phyloP scores from a whole-genome alignment of 1,284 basidiomycete species.

The Cystobasidiaceae sp. region DNA sequence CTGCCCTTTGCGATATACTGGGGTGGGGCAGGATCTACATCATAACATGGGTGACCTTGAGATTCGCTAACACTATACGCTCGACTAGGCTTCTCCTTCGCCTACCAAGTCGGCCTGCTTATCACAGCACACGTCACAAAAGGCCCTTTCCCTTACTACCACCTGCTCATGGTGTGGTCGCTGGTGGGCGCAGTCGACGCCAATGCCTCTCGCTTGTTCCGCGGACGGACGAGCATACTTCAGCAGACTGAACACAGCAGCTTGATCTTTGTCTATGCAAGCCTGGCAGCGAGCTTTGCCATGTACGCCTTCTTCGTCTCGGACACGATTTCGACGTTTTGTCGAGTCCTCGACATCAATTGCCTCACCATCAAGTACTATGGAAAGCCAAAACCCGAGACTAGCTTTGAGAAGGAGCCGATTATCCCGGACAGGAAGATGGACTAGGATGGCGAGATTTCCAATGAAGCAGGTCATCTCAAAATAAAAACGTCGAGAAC shows the following conservation, averaged over 20 bases:
- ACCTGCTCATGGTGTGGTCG: conserved; percentile 79
- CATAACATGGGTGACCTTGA: conserved; percentile 57
- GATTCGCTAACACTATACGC: conserved; percentile 8
- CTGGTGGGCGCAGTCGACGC: conserved; percentile 74
- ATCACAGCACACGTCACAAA: conserved; percentile 90
- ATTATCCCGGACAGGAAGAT: conserved; percentile 14
- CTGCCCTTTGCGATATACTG: conserved; percentile 83
- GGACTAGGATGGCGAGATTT: too few relatives aligned
- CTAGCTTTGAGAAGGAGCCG: conserved; percentile 29
- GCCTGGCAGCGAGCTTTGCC: conserved; percentile 31
- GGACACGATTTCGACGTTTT: conserved; percentile 41
- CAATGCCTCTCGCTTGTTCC: conserved; percentile 54
- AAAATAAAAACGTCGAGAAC: too few relatives aligned
- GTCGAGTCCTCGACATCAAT: conserved; percentile 42
- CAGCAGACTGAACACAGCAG: conserved; percentile 1
- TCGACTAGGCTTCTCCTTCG: conserved; percentile 42
- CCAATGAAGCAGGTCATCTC: too few relatives aligned
- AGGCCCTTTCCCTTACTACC: conserved; percentile 77
- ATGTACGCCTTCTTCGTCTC: conserved; percentile 41
- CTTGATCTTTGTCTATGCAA: conserved; percentile 29
- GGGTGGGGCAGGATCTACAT: conserved; percentile 65
- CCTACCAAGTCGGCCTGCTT: conserved; percentile 72
- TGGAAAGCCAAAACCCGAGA: conserved; percentile 12
- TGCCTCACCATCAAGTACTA: conserved; percentile 38
- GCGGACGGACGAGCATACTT: conserved; percentile 29